Percentiles rank a stretch among this genome's conserved stretches.
phyloP scores from a whole-genome alignment of 1,284 basidiomycete genomes.

The Moesziomyces globuligerus region DNA sequence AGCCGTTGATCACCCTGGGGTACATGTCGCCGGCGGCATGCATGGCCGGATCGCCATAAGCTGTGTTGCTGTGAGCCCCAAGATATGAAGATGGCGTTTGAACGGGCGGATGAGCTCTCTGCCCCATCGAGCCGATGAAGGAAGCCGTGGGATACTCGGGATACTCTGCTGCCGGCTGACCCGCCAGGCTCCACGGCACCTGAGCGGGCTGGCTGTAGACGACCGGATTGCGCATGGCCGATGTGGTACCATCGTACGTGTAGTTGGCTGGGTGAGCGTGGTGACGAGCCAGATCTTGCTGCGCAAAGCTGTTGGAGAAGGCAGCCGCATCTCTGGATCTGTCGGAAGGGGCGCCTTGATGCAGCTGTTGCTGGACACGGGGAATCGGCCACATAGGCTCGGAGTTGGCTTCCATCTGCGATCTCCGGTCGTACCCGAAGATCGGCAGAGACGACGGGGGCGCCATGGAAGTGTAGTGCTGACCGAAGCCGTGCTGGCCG shows the following conservation, averaged over 20 bases:
- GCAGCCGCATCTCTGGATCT: constrained; percentile 14
- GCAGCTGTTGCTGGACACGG: constrained; percentile 22
- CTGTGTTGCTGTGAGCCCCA: constrained; percentile 10
- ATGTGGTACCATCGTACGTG: constrained; percentile 32
- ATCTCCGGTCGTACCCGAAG: constrained; percentile 24
- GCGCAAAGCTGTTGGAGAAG: constrained; percentile 19
- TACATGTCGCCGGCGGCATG: constrained; percentile 16
- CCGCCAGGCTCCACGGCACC: constrained; percentile 13
- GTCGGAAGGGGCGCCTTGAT: constrained; percentile 16
- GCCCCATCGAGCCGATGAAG: constrained; percentile 22
- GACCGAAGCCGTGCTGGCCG: constrained; percentile 45
- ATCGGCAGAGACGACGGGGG: constrained; percentile 20
- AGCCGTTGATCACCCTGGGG: constrained; percentile 17
- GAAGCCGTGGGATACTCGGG: constrained; percentile 40
- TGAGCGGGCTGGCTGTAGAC: constrained; percentile 43
- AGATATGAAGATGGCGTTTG: constrained; percentile 17
- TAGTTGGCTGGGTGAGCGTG: constrained; percentile 22
- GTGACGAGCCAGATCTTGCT: constrained; percentile 21
- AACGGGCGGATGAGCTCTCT: constrained; percentile 11
- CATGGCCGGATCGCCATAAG: constrained; percentile 24
- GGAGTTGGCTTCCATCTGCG: constrained; percentile 14
- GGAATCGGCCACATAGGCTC: constrained; percentile 34
- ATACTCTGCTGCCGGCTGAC: constrained; percentile 17
- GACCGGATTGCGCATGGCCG: constrained; percentile 31
- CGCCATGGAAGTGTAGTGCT: constrained; percentile 24